A percentile compares a stretch with the other conserved stretches of the same genome.
Evolutionary conservation across 129 eudicot species (phyloP).

Genomic region (Flaveria linearis): DNA sequence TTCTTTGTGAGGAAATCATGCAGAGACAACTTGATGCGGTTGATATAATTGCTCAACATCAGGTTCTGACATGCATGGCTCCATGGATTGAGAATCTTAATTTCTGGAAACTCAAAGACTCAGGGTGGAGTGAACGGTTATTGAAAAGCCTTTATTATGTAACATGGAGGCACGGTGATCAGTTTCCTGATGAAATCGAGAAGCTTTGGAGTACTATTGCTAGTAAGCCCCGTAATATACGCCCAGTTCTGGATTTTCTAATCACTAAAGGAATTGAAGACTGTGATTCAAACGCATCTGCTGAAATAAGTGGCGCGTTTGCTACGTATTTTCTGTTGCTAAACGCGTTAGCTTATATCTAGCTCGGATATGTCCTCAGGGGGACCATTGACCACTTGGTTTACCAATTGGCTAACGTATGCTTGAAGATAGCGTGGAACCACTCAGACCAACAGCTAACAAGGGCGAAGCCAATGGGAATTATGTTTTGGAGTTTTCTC

Average conservation of each 20-base stretch:
- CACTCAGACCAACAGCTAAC: conserved; percentile 62
- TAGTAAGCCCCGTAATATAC: conserved; percentile 81
- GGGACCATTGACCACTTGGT: conserved; percentile 97
- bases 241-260: conserved; percentile 94
- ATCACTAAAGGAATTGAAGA: conserved; percentile 97
- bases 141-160: conserved; percentile 89
- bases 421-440: conserved; percentile 92
- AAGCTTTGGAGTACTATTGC: conserved; percentile 99
- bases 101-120: conserved; percentile 94
- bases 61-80: conserved; percentile 98
- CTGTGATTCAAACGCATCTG: conserved; percentile 96
- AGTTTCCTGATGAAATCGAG: conserved; percentile 98
- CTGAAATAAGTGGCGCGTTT: conserved; percentile 98
- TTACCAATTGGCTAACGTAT: conserved; percentile 87
- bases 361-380: conserved; percentile 95
- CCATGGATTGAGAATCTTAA: conserved; percentile 98
- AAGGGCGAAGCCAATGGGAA: conserved; percentile 65
- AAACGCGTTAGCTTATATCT: conserved; percentile 90
- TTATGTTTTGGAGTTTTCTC: conserved; percentile 83
- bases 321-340: conserved; percentile 97
- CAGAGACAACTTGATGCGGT: conserved; percentile 99
- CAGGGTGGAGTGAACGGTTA: conserved; percentile 94
- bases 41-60: conserved; percentile 98
- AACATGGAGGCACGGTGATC: conserved; percentile 99
- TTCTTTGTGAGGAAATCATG: conserved; percentile 97